phyloP scores from a whole-genome alignment of 257 asterid genomes.

The Solanum peruvianum region DNA sequence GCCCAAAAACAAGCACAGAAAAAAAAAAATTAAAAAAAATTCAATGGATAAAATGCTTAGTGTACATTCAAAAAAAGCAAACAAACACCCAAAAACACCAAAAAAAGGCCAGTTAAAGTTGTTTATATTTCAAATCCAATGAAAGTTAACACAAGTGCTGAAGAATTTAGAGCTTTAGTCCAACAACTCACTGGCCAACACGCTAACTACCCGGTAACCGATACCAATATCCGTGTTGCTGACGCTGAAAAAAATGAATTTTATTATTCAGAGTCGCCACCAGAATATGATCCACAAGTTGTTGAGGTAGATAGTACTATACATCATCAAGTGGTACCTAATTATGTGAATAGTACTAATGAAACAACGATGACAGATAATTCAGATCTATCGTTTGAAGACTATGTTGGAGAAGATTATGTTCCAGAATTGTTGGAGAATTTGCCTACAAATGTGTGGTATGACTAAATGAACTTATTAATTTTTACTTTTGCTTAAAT shows the following conservation, averaged over 20 bases:
- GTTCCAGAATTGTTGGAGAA: constrained; percentile 1
- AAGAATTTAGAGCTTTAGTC: constrained; percentile 55
- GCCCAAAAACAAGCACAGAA: background rate
- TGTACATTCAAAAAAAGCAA: constrained; percentile 13
- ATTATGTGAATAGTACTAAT: background rate
- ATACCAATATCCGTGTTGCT: background rate
- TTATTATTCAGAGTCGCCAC: background rate
- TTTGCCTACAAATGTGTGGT: background rate
- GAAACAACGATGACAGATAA: background rate
- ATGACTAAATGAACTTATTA: background rate
- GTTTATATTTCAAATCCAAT: constrained; percentile 73
- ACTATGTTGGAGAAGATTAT: background rate
- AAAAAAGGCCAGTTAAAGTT: constrained; percentile 42
- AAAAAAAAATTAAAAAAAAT: too few species aligned
- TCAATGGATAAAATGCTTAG: constrained; percentile 23
- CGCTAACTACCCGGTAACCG: constrained; percentile 10
- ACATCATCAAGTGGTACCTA: background rate
- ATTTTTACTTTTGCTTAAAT: background rate
- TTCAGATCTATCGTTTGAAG: background rate
- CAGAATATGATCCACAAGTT: background rate
- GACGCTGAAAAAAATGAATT: background rate
- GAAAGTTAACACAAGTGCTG: constrained; percentile 53
- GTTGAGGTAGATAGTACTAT: background rate
- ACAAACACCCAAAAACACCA: constrained; percentile 21
- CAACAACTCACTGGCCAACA: constrained; percentile 77